Conservation (phyloP, 1,139 yeast genomes). For the Sporopachydermia cereana region DNA sequence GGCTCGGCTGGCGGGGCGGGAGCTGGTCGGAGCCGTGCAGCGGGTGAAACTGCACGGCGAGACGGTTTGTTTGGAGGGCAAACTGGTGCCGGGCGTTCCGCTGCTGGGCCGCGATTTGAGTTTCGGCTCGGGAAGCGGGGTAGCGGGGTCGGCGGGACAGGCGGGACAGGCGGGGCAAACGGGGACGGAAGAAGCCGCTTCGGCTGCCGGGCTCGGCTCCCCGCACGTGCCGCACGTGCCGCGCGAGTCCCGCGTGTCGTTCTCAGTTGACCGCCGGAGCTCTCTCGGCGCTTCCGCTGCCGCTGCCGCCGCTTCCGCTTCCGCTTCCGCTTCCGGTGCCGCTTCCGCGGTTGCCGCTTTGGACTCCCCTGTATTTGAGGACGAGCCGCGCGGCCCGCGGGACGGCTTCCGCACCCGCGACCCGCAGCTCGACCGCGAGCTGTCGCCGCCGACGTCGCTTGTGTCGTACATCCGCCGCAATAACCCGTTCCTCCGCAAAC, state of each 20-base stretch:
- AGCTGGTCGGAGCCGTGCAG: slow-evolving; percentile 71
- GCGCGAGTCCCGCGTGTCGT: slow-evolving; percentile 8
- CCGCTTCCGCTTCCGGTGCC: slow-evolving; percentile 17
- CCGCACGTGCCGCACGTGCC: slow-evolving; percentile 10
- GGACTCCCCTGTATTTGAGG: slow-evolving; percentile 57
- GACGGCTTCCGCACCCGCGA: slow-evolving; percentile 13
- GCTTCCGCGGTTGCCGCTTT: slow-evolving; percentile 60
- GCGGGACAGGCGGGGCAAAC: no score
- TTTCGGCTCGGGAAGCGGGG: no score
- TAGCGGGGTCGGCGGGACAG: slow-evolving; percentile 10
- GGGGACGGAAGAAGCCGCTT: slow-evolving; percentile 3
- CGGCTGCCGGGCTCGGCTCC: slow-evolving; percentile 7
- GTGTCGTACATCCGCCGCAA: slow-evolving; percentile 63
- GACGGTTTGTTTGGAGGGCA: slow-evolving; percentile 80
- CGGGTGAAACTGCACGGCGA: slow-evolving; percentile 72
- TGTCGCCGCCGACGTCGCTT: slow-evolving; percentile 62
- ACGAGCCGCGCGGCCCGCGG: slow-evolving; percentile 12
- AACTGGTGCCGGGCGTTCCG: slow-evolving; percentile 31
- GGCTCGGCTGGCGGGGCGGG: slow-evolving; percentile 23
- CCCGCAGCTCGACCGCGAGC: slow-evolving; percentile 28
- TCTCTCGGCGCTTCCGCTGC: slow-evolving; percentile 28
- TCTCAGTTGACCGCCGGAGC: slow-evolving; percentile 6
- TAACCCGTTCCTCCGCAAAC: slow-evolving; percentile 83
- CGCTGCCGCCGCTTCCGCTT: slow-evolving; percentile 29
- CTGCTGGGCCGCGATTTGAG: neutral